phyloP scores from a whole-genome alignment of 2,329 filamentous ascomycete species.

The Amphichorda felina region DNA sequence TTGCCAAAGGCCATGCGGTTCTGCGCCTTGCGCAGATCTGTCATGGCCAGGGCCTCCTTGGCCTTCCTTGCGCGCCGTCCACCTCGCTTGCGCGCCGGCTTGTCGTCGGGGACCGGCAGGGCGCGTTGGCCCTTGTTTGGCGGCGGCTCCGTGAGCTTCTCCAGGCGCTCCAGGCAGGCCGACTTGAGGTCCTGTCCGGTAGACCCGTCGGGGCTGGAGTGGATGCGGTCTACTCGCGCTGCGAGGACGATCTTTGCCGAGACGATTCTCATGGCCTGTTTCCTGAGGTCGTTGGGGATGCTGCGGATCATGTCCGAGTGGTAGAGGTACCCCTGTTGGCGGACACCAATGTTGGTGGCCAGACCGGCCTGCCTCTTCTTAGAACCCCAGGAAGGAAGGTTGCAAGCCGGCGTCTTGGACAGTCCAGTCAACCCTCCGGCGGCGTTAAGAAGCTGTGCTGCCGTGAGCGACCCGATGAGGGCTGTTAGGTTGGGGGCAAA shows the following conservation, averaged over 20 bases:
- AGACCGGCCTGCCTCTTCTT: constrained; percentile 78
- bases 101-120: constrained; percentile 87
- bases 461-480: constrained; percentile 83
- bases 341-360: constrained; percentile 82
- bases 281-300: constrained; percentile 77
- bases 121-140: constrained; percentile 81
- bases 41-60: constrained; percentile 96
- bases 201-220: constrained; percentile 69
- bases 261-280: constrained; percentile 90
- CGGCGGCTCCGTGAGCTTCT: constrained; percentile 85
- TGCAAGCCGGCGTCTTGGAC: constrained; percentile 87
- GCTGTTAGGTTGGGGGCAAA: constrained; percentile 91
- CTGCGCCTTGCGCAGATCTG: constrained; percentile 87
- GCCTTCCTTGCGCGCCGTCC: constrained; percentile 83
- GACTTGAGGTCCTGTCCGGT: constrained; percentile 73
- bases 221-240: constrained; percentile 77
- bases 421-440: constrained; percentile 80
- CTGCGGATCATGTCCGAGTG: constrained; percentile 80
- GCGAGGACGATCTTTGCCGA: constrained; percentile 90
- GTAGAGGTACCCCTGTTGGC: constrained; percentile 89
- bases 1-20: constrained; percentile 94
- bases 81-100: constrained; percentile 84
- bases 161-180: constrained; percentile 72
- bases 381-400: constrained; percentile 80
- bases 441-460: constrained; percentile 91